Base-by-base conservation (phyloP, 2,329 filamentous ascomycete genomes). In the Emergomyces pasteurianus region DNA sequence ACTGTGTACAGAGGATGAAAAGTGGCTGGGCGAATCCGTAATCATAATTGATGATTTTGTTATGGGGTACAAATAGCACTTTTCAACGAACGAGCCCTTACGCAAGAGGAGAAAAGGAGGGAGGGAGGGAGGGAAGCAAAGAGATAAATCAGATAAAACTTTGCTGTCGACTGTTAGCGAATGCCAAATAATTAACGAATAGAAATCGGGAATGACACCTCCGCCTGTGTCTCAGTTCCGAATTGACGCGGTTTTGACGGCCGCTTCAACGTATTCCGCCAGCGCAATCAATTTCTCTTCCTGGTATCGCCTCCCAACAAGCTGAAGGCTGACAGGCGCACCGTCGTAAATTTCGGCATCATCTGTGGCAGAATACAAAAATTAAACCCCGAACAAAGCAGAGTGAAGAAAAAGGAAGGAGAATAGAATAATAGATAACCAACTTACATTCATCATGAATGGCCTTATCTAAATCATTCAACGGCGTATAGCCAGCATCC, bases 281-380 rank as follows among this genome's bases (percentile, higher is more conserved):
- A 79, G 67, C 0, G 74, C 74, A 60, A 79, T 67, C 50, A 80
- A 73, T 65, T 80, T 81, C 69, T 81, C 79, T 65, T 82, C 80
- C 60, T 80, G 75, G 58, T 79, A 74, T 49, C 78, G 74, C n/a
- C 79, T 71, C 5, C 74, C 78, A 7, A 81, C 72, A 38, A 81
- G 66, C 65, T 82, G 79, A 10, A 81, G 62, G 4, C 74, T 74
- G 3, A 80, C 79, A 10, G 78, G 78, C 1, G 75, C 77, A 1
- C 77, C 78, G 61, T 82, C 67, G 60, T 78, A 81, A 0, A 76
- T 67, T 34, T 79, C 75, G 0, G 78, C 73, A 64, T 81, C 78
- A 66, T 81, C 78, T 79, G 58, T 14, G 42, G 16, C n/a, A 26
- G 7, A 2, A 34, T 12, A 54, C 14, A 21, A 38, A 28, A 34